These are phyloP conservation scores for Verticillium dahliae DNA, from an alignment of 2,329 filamentous ascomycete genomes.

Conservation along the genomic window DNA sequence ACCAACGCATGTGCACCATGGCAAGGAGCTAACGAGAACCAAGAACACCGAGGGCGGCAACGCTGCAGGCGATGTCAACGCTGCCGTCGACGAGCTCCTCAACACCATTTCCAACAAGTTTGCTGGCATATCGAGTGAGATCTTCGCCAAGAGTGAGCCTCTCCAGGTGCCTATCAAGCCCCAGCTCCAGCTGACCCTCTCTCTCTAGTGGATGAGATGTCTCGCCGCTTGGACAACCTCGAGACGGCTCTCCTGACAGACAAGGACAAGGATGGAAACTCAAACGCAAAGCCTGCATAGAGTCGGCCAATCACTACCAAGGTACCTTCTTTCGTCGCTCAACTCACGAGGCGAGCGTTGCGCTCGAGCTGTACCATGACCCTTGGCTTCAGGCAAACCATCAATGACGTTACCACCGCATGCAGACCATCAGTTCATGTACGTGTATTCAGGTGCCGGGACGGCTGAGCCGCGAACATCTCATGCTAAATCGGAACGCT, in stretches of 20 bases:
- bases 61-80: constrained; percentile 58
- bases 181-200: neutral
- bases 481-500: neutral
- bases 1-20: neutral
- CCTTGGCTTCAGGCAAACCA: neutral
- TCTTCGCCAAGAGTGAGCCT: constrained; percentile 77
- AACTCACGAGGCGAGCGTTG: neutral
- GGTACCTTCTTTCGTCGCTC: too few species aligned
- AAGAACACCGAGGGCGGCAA: constrained; percentile 36
- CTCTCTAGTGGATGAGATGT: constrained; percentile 87
- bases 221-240: constrained; percentile 73
- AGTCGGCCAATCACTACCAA: neutral
- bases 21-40: neutral
- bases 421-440: neutral
- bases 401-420: neutral
- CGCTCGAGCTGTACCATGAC: neutral
- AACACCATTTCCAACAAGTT: constrained; percentile 84
- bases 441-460: neutral
- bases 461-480: neutral
- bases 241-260: constrained; percentile 64
- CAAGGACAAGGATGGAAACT: constrained; percentile 32
- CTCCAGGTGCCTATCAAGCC: neutral
- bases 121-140: constrained; percentile 74
- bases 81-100: constrained; percentile 79
- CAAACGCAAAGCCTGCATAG: neutral